Conservation (phyloP, 495 filamentous ascomycete species). For the Aspergillus ellipticus region DNA sequence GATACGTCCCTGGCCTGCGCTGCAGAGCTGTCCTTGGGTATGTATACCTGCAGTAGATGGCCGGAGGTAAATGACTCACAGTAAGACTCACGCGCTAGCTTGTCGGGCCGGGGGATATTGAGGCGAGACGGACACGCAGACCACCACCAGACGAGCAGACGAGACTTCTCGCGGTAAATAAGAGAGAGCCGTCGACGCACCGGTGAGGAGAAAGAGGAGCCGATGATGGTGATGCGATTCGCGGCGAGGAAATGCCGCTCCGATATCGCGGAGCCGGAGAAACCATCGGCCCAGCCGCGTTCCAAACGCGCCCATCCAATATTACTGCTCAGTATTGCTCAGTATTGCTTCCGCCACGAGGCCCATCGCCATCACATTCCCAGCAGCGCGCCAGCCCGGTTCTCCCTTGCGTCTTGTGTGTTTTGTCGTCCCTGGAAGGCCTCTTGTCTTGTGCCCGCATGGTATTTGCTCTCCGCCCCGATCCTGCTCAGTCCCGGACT, state of each 20-base stretch:
- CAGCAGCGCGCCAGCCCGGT: background rate
- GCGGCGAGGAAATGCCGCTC: constrained; percentile 15
- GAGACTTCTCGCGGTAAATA: constrained; percentile 1
- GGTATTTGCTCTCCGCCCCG: constrained; percentile 31
- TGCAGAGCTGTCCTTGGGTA: background rate
- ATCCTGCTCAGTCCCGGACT: background rate
- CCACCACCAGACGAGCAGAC: constrained; percentile 7
- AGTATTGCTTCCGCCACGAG: no score
- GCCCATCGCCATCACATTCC: constrained; percentile 10
- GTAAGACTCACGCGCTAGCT: constrained; percentile 1
- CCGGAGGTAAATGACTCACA: constrained; percentile 16
- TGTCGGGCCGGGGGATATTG: background rate
- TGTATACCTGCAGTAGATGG: constrained; percentile 10
- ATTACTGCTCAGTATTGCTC: no score
- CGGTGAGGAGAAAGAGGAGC: background rate
- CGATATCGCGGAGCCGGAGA: constrained; percentile 36
- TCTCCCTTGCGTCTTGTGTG: constrained; percentile 15
- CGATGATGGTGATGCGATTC: constrained; percentile 4
- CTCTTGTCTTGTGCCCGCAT: constrained; percentile 16
- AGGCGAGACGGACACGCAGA: constrained; percentile 6
- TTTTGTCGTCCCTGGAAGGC: constrained; percentile 4
- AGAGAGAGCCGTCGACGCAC: background rate
- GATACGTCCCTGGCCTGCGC: background rate
- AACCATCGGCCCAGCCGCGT: constrained; percentile 26
- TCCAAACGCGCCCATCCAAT: constrained; percentile 15